Base-by-base conservation (phyloP, 2,329 filamentous ascomycete species). In the Ascochyta fabae region DNA sequence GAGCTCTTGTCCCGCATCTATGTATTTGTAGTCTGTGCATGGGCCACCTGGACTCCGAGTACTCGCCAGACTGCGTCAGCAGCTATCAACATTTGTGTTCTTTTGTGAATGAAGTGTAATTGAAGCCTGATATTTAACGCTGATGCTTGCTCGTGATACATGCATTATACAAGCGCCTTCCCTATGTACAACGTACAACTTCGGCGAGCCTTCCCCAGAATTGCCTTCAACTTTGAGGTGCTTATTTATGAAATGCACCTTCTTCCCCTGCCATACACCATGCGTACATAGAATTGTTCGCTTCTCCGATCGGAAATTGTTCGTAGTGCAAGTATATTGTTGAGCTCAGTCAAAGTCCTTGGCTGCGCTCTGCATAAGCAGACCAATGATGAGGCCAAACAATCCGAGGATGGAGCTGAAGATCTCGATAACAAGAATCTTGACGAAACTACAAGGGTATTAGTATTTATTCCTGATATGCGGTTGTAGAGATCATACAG, bases 391-490 rank as follows among this genome's bases (percentile, higher is more conserved):
- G 61, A 99, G 84, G 56, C 95, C 96, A 72, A 99, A 99, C 3
- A 99, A 86, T 61, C 96, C 95, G 10, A 99, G 84, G 44, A 99
- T 94, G 36, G 94, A 98, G 75, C 93, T 97, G 83, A 99, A 99
- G 76, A 99, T 99, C 79, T 99, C 96, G 71, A 99, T 96, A 66
- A 99, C 94, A 48, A 99, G 87, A 66, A 99, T 96, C 81, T 96
- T 97, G 79, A 99, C 94, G 78, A 99, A 99, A 50, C 93, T 96
- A 60, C 16, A 35, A 3, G 1, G 3, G 8, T 35, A 42, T 69
- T 35, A 69, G 61, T 19, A 5, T 9, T 2, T 6, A 6, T 12
- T 36, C 1, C 3, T 9, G 4, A 3, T 12, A 33, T 31, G 4
- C 3, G 15, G 38, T 8, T 26, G 7, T n/a, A 6, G 2, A 9